Evolutionary conservation across 768 basidiomycete species (phyloP), one percentile per base, ranked within the genome.

Genomic region (Suillus subalutaceus): DNA sequence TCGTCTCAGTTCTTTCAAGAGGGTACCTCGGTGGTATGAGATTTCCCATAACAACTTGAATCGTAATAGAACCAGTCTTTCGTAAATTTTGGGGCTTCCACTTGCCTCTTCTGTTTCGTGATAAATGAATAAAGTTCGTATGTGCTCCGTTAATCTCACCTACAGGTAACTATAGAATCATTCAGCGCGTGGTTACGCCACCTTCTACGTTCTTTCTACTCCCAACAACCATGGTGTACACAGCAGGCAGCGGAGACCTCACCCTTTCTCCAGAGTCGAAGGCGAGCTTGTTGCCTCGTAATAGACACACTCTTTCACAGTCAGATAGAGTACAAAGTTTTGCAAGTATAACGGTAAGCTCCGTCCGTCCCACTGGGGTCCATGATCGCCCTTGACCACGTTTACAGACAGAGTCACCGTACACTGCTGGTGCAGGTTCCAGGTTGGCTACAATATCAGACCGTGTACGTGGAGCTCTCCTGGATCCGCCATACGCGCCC

Each of bases 351-450:
- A 72, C 75, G 6, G 75, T 77, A 15, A 23, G 71, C 60, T 13
- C 0, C 16, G 30, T 13, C 0, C 16, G 30, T 37, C 0, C 10
- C 60, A 41, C 53, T 35, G 9, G 43, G 15, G 41, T 13, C 5
- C 30, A n/a, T 30, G 40, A 20, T 61, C 50, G 46, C 46, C 18
- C 63, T 37, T 30, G 30, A 63, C 55, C 18, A 44, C 43, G 37
- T 38, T 15, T 13, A 15, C 62, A 77, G 76, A 71, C 76, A 37
- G 73, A 70, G 32, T 71, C 74, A 37, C 76, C 77, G 66, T 86
- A 87, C 69, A 81, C 85, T 56, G 70, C 74, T 40, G 80, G 78
- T 53, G 76, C 76, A 63, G 79, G 76, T 44, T 82, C 84, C 75
- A 72, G 66, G 15, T 57, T 70, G 46, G 35, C 60, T 50, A 75